These are phyloP conservation scores for Selaginella moellendorffii DNA, from an alignment of 75 land plant species.

Conservation along the genomic window DNA sequence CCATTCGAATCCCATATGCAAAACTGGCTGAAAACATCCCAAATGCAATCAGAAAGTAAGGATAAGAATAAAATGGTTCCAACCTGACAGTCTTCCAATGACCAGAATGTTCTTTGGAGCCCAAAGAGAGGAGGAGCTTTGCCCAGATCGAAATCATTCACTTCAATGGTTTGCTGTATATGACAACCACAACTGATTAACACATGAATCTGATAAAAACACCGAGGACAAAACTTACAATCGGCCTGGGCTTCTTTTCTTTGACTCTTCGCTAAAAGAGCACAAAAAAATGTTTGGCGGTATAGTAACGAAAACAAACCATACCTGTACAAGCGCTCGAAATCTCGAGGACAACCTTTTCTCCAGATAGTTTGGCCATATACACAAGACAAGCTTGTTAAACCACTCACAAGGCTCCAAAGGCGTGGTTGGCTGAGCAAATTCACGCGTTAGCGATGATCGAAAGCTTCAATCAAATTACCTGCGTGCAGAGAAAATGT, in stretches of 20 bases:
- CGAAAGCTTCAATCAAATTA: no score
- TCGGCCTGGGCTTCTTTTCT: conserved; percentile 43
- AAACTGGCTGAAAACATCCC: conserved; percentile 23
- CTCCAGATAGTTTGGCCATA: conserved; percentile 78
- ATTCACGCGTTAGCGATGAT: background rate
- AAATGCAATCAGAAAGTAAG: background rate
- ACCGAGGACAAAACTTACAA: conserved; percentile 82
- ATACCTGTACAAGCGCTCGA: conserved; percentile 53
- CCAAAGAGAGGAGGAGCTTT: conserved; percentile 64
- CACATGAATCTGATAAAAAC: no score
- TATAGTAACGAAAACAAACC: background rate
- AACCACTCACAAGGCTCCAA: conserved; percentile 92
- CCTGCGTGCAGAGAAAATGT: conserved; percentile 39
- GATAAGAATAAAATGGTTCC: background rate
- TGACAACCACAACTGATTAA: no score
- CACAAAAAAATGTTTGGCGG: background rate
- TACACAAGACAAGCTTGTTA: conserved; percentile 56
- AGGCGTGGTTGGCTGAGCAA: conserved; percentile 59
- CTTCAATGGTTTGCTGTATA: conserved; percentile 61
- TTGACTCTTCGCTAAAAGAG: conserved; percentile 56
- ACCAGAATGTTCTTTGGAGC: conserved; percentile 61
- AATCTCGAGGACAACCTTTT: conserved; percentile 56
- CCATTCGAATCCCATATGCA: conserved; percentile 90
- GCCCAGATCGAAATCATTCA: conserved; percentile 80
- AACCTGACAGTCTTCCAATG: conserved; percentile 67